phyloP scores from a whole-genome alignment of 2,329 filamentous ascomycete genomes.

The Elsinoe batatas region DNA sequence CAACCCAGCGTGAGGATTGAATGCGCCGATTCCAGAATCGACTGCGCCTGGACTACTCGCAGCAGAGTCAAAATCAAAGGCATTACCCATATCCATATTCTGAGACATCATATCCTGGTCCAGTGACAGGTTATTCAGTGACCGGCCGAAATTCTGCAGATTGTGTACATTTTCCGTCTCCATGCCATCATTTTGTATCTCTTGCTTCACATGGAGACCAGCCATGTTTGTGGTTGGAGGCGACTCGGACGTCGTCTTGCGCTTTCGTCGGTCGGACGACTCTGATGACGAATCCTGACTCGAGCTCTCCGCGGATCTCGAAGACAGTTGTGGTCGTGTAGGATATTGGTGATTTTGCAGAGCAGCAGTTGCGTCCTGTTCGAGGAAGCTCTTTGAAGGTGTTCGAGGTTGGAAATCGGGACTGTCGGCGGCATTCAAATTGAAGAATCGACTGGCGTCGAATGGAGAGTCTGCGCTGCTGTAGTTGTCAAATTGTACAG shows the following conservation, averaged over 20 bases:
- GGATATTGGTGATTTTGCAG: conserved; percentile 16
- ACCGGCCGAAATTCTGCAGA: conserved; percentile 22
- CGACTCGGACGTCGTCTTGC: conserved; percentile 31
- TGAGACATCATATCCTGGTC: conserved; percentile 27
- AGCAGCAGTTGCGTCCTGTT: conserved; percentile 16
- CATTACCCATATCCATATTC: conserved; percentile 38
- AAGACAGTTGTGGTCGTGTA: conserved; percentile 18
- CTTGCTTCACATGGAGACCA: conserved; percentile 20
- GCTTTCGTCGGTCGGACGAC: conserved; percentile 31
- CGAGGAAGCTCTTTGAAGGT: conserved; percentile 22
- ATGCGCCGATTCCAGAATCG: conserved; percentile 18
- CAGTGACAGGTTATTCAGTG: conserved; percentile 26
- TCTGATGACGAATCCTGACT: conserved; percentile 35
- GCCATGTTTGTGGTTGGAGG: conserved; percentile 22
- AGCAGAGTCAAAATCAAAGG: conserved; percentile 51
- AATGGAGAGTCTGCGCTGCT: conserved; percentile 21
- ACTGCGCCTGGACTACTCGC: conserved; percentile 42
- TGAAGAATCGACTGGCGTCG: conserved; percentile 23
- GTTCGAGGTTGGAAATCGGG: conserved; percentile 22
- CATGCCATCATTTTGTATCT: conserved; percentile 22
- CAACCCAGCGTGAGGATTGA: conserved; percentile 8
- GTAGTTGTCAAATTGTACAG: conserved; percentile 19
- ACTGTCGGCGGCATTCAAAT: conserved; percentile 21
- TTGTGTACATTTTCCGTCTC: conserved; percentile 18
- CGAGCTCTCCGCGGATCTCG: conserved; percentile 31